Percentiles rank a stretch among this genome's conserved stretches.
phyloP scores from a whole-genome alignment of 768 basidiomycete species.

The Rhizopogon roseolus region DNA sequence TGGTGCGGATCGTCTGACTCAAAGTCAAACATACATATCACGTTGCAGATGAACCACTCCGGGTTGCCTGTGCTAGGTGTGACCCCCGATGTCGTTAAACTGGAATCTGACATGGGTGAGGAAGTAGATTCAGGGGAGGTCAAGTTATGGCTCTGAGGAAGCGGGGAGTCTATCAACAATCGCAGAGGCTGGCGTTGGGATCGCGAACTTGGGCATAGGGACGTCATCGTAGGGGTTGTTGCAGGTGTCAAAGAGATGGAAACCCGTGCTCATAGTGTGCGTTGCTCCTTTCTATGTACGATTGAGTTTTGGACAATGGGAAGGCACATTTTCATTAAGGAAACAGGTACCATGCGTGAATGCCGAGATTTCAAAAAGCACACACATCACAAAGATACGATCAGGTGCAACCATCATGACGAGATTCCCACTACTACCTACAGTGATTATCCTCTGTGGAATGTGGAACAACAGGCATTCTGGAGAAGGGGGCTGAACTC shows the following conservation, averaged over 20 bases:
- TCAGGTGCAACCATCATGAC: slow-evolving; percentile 11
- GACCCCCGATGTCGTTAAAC: slow-evolving; percentile 11
- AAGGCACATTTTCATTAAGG: neutral
- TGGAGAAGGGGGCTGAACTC: no score
- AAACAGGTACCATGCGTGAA: slow-evolving; percentile 30
- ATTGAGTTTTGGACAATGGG: neutral
- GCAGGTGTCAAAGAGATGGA: neutral
- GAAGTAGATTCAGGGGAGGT: slow-evolving; percentile 23
- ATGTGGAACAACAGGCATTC: no score
- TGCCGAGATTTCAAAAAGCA: neutral
- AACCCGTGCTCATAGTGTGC: neutral
- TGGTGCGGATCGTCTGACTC: slow-evolving; percentile 55
- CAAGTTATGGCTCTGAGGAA: slow-evolving; percentile 30
- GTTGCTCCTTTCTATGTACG: neutral
- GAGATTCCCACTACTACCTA: neutral
- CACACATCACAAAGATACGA: neutral
- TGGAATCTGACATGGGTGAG: slow-evolving; percentile 9
- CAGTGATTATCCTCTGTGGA: neutral
- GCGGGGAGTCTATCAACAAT: slow-evolving; percentile 31
- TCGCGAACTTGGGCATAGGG: neutral
- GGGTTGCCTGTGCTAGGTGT: slow-evolving; percentile 27
- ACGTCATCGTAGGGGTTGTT: slow-evolving; percentile 2
- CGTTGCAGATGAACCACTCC: slow-evolving; percentile 30
- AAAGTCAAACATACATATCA: slow-evolving; percentile 68
- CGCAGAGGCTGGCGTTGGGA: slow-evolving; percentile 15